A percentile compares a stretch with the other conserved stretches of the same genome.
phyloP scores from a whole-genome alignment of 78 protist species.

The Dictyostelium discoideum region dicty_2.7 NC_007088.5:1871001-1871500 shows the following conservation, averaged over 20 bases:
- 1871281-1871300: background rate
- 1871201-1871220: background rate
- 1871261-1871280: background rate
- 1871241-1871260: background rate
- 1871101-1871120: too few relatives aligned
- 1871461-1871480: background rate
- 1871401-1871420: background rate
- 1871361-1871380: background rate
- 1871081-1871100: too few relatives aligned
- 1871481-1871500: background rate
- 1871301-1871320: background rate
- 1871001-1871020: background rate
- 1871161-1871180: background rate
- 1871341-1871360: background rate
- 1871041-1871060: background rate
- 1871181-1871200: background rate
- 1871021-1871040: background rate
- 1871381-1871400: background rate
- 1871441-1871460: background rate
- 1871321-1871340: background rate
- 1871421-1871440: background rate
- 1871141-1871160: background rate
- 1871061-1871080: background rate
- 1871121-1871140: too few relatives aligned
- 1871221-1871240: background rate